Base-by-base conservation (phyloP, 257 asterid genomes). In the Paraleonurus japonicus region DNA sequence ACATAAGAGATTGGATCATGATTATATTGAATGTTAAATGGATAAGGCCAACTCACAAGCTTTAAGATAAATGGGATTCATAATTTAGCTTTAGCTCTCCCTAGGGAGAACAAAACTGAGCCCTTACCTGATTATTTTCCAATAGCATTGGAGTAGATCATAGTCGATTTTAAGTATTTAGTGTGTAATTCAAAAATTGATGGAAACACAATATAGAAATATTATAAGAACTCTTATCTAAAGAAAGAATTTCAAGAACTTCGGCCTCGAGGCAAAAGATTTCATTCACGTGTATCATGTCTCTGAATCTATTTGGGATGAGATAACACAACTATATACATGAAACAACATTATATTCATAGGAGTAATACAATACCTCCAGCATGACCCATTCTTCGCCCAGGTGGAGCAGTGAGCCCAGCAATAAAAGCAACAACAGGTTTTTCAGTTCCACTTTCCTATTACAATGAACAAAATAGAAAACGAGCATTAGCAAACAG, bases 321-420 rank as follows among this genome's bases (percentile, higher is more conserved):
- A 59, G 64, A 75, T 39, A 26, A 64, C 58, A 61, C 67, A 19
- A 51, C 50, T 20, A 32, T 69, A 24, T 30, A 71, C 24, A 24
- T 12, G 39, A 30, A 19, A 12, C 1, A 53, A 27, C 23, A 37
- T 9, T 23, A 55, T 62, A 63, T 45, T 54, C 33, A 63, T 63
- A 13, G 16, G 67, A 23, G 71, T 37, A 61, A 72, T 8, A 68
- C 63, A 66, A 32, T 88, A 94, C 97, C 99, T 89, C 99, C 99
- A 63, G 97, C 99, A 67, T 94, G 99, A 61, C 97, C 98, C 98
- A 94, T 94, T 74, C 97, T 84, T 72, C 98, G 87, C 58, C 98
- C 98, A 67, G 97, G 98, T 65, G 98, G 98, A 76, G 98, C 98
- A 65, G 98, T 94, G 74, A 94, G 97, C 74, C 98, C 98, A 72